These are phyloP conservation scores for Oryza officinalis DNA, from an alignment of 176 grass and related monocot genomes.

Conservation along the genomic window DNA sequence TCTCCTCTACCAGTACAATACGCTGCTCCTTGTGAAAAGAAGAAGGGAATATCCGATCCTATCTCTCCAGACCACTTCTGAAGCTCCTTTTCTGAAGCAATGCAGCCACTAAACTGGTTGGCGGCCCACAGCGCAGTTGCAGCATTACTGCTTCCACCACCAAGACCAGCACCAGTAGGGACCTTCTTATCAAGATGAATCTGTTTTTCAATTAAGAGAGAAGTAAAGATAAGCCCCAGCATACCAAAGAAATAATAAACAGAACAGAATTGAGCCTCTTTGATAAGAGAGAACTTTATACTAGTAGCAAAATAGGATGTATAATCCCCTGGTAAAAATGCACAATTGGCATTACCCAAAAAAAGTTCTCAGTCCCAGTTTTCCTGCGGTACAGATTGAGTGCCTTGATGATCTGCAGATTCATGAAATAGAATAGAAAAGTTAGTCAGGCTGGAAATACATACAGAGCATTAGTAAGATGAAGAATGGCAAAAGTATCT, in stretches of 20 bases:
- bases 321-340: slow-evolving; percentile 14
- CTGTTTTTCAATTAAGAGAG: slow-evolving; percentile 41
- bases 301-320: background rate
- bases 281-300: background rate
- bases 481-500: slow-evolving; percentile 8
- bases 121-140: slow-evolving; percentile 97
- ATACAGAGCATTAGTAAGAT: slow-evolving; percentile 11
- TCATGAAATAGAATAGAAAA: slow-evolving; percentile 36
- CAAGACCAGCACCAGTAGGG: slow-evolving; percentile 97
- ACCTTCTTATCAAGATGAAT: slow-evolving; percentile 99
- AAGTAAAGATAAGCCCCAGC: background rate
- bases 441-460: slow-evolving; percentile 2
- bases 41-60: slow-evolving; percentile 97
- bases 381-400: slow-evolving; percentile 94
- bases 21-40: slow-evolving; percentile 91
- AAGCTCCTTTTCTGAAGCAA: slow-evolving; percentile 95
- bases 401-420: slow-evolving; percentile 86
- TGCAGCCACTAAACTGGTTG: slow-evolving; percentile 90
- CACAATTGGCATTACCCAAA: slow-evolving; percentile 64
- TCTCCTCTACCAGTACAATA: slow-evolving; percentile 96
- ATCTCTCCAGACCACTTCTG: slow-evolving; percentile 98
- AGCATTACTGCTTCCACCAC: slow-evolving; percentile 98
- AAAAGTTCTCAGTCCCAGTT: slow-evolving; percentile 89
- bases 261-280: background rate
- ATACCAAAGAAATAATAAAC: slow-evolving; percentile 3